Evolutionary conservation across 2,329 filamentous ascomycete genomes (phyloP).

Genomic region (Rutstroemia sp.): DNA sequence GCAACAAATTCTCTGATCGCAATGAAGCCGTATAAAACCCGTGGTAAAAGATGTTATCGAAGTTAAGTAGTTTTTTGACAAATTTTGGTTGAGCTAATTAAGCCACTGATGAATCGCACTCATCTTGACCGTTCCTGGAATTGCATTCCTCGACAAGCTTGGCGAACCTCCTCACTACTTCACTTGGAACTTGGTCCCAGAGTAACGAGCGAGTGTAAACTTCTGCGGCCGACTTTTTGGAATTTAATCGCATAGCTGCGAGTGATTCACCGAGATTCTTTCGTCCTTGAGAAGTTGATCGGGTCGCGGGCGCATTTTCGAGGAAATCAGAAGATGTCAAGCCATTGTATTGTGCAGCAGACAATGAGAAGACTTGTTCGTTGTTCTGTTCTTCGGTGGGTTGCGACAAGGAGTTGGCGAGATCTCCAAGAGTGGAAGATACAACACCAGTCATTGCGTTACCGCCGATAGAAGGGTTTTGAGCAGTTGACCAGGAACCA

Average conservation of each 20-base stretch:
- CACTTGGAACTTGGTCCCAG: conserved; percentile 87
- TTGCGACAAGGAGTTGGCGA: conserved; percentile 61
- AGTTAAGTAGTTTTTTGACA: conserved; percentile 8
- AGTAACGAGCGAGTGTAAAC: conserved; percentile 89
- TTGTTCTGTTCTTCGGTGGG: conserved; percentile 80
- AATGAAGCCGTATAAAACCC: conserved; percentile 18
- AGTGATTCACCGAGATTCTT: conserved; percentile 76
- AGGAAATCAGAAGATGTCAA: conserved; percentile 71
- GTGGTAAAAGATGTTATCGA: conserved; percentile 3
- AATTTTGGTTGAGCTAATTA: not conserved
- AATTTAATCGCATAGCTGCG: conserved; percentile 64
- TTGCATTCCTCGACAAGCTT: conserved; percentile 79
- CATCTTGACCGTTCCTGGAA: conserved; percentile 28
- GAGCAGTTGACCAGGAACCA: conserved; percentile 38
- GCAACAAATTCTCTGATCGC: conserved; percentile 37
- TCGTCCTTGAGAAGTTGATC: conserved; percentile 53
- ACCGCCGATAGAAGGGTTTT: conserved; percentile 35
- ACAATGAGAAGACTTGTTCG: conserved; percentile 81
- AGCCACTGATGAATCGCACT: conserved; percentile 15
- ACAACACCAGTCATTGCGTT: conserved; percentile 42
- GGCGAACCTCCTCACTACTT: conserved; percentile 88
- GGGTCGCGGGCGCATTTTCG: conserved; percentile 41
- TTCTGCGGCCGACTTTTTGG: conserved; percentile 70
- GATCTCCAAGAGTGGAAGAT: conserved; percentile 55
- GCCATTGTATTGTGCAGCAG: conserved; percentile 80